These are phyloP conservation scores for Leishmania tarentolae DNA, from an alignment of 208 protist genomes.

Conservation along the genomic window DNA sequence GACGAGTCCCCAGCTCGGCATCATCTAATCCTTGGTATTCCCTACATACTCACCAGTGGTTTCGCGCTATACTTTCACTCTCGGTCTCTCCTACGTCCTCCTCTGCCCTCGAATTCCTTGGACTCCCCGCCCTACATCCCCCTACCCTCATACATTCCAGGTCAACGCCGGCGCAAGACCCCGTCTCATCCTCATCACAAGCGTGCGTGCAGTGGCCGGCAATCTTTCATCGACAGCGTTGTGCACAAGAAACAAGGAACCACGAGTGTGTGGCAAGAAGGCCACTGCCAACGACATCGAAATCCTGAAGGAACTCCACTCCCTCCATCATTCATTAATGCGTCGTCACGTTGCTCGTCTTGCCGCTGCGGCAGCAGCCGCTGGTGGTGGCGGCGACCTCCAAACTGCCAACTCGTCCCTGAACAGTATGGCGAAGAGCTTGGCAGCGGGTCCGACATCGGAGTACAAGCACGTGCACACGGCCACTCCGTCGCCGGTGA, in stretches of 20 bases:
- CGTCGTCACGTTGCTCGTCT: conserved; percentile 16
- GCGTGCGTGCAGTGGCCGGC: background rate
- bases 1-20: background rate
- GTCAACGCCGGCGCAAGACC: background rate
- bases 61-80: background rate
- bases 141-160: background rate
- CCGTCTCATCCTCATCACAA: background rate
- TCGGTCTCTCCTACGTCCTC: background rate
- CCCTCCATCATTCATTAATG: conserved; percentile 11
- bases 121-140: background rate
- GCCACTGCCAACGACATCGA: background rate
- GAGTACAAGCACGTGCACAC: conserved; percentile 30
- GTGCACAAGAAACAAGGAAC: background rate
- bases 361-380: conserved; percentile 6
- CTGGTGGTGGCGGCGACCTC: conserved; percentile 1
- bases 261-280: background rate
- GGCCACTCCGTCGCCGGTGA: conserved; percentile 13
- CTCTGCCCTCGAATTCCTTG: background rate
- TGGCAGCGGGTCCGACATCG: background rate
- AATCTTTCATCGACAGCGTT: background rate
- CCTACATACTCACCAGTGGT: background rate
- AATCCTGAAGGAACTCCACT: too few relatives aligned
- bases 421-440: background rate
- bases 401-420: background rate
- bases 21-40: background rate